Evolutionary conservation across 176 grass and related monocot species (phyloP), one percentile per base, ranked within the genome.

Genomic region (Phyllostachys edulis): DNA sequence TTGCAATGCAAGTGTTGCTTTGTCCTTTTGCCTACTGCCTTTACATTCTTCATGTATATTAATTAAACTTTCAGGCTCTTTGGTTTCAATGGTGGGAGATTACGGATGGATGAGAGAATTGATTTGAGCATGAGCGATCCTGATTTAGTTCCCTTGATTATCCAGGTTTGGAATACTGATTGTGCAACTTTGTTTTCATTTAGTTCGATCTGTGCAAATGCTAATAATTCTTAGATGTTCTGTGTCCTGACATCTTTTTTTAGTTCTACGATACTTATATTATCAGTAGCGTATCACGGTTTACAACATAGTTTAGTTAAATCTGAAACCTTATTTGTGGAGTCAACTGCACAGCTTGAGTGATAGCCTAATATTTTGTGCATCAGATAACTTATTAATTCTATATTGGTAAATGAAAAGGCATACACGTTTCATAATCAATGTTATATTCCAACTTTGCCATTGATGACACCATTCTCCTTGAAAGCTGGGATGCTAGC

Each of bases 91-190:
- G 97, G 93, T 82, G 93, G 97, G 73, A 96, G 86, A 78, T 69
- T 96, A 75, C 90, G 90, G 67, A 92, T 99, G 91, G 97, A 99
- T 92, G 97, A 96, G 90, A 94, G 97, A 88, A 87, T 99, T 77
- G 81, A 99, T 90, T 94, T 90, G 40, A 88, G 93, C 89, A 99
- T 99, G 97, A 96, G 97, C 0, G 97, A 99, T 92, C 97, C 91
- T 88, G 97, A 99, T 90, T 92, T 99, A 87, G 90, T 99, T 73
- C 97, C 93, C 75, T 85, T 99, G 84, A 94, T 99, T 88, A 79
- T 99, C 91, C 97, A 99, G 93, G 97, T 96, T 40, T 75, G 69
- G 23, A 74, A 37, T 79, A 79, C 63, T 40, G 67, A 55, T 40
- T 24, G 6, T n/a, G 15, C 42, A 26, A 81, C 39, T 55, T 41